Base-by-base conservation (phyloP, 805 yeast species). In the Millerozyma miso region DNA sequence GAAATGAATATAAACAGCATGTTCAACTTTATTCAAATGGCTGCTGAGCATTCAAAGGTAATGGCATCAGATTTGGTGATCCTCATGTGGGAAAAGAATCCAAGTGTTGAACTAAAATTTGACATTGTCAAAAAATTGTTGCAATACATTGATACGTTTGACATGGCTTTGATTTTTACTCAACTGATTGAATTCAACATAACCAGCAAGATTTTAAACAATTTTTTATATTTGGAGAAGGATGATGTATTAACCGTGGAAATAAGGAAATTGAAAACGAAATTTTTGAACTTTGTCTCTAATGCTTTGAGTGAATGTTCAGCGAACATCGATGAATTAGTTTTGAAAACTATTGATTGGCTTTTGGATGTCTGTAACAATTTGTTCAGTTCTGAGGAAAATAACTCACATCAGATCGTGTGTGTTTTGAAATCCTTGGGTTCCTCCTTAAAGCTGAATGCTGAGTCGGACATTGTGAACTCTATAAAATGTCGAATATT, bases 1-100 rank as follows among this genome's bases (percentile, higher is more conserved):
- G 90, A 83, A 55, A 55, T 62, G 0, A 66, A 76, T 35, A 50
- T 68, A 23, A 38, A 51, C 1, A 37, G 40, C 0, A 40, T 69
- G 3, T 47, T 57, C 4, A 39, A 38, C 4, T 19, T 63, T 4
- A 23, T 23, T 7, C 29, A 23, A 6, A 7, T 23, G 29, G 29
- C 29, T 23, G 10, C 10, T 23, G 29, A 23, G 29, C 29, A 23
- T 7, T 7, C 29, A 23, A 23, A 23, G 29, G 29, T 23, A 7
- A 7, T 23, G 29, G 29, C 29, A 6, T 7, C 29, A 23, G 29
- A 23, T 23, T 23, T 23, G 29, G 10, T 23, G 6, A 7, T 6
- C 10, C 10, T 23, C 10, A 23, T 23, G 6, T 23, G 29, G 29
- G 29, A 23, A 23, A 23, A 10, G 10, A 23, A 23, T 10, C 29